phyloP scores from a whole-genome alignment of 768 basidiomycete species.

The Russula griseocarnosa region DNA sequence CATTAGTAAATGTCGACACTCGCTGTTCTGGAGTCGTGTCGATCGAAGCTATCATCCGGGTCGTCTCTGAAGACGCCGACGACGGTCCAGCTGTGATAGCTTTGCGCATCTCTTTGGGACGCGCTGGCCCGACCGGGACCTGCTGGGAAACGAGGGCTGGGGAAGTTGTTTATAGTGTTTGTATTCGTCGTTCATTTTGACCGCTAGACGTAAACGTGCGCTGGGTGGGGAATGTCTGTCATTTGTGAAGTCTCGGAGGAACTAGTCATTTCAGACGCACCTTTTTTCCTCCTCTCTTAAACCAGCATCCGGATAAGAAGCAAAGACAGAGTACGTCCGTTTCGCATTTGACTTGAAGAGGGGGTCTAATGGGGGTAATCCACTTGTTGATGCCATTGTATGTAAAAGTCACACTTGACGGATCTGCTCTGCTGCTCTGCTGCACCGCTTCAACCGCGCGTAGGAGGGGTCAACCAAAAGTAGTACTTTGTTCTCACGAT shows the following conservation, averaged over 20 bases:
- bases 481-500: not conserved
- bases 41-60: conserved; percentile 63
- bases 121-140: conserved; percentile 72
- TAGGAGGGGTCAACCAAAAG: not conserved
- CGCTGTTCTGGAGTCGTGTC: conserved; percentile 66
- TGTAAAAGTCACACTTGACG: not conserved
- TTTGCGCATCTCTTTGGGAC: conserved; percentile 61
- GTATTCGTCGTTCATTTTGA: conserved; percentile 90
- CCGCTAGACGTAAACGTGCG: conserved; percentile 66
- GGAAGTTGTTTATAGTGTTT: conserved; percentile 82
- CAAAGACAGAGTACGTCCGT: conserved; percentile 68
- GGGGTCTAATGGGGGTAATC: conserved; percentile 61
- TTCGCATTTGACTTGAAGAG: conserved; percentile 62
- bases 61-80: conserved; percentile 50
- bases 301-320: conserved; percentile 56
- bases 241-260: not conserved
- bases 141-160: conserved; percentile 77
- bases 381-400: conserved; percentile 38
- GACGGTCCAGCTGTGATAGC: conserved; percentile 69
- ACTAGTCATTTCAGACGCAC: conserved; percentile 37
- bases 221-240: conserved; percentile 39
- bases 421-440: too few relatives aligned
- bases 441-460: not conserved
- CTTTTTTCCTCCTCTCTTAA: conserved; percentile 67
- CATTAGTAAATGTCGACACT: conserved; percentile 66